phyloP scores from a whole-genome alignment of 2,329 filamentous ascomycete genomes.

The Epichloe typhina region DNA sequence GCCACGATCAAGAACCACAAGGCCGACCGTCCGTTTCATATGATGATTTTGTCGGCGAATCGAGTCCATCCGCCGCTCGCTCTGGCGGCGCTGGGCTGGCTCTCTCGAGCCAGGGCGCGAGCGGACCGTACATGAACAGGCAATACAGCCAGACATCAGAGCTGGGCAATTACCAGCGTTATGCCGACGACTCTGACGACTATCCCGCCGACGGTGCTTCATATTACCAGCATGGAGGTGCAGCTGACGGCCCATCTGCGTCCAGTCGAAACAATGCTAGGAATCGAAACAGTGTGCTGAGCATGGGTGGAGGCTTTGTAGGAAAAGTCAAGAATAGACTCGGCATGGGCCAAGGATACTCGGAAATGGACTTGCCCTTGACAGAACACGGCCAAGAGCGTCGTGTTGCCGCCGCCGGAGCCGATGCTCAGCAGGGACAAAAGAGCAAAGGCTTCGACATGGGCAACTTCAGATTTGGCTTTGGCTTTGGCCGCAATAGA shows the following conservation, averaged over 20 bases:
- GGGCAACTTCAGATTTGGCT: conserved; percentile 77
- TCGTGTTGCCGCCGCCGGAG: conserved; percentile 26
- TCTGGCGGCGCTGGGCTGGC: conserved; percentile 18
- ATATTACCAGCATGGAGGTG: conserved; percentile 66
- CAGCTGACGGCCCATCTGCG: conserved; percentile 40
- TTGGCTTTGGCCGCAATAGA: conserved; percentile 59
- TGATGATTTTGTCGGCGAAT: conserved; percentile 77
- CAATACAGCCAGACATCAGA: conserved; percentile 66
- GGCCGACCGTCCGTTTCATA: conserved; percentile 80
- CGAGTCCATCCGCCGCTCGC: conserved; percentile 30
- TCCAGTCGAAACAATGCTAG: conserved; percentile 39
- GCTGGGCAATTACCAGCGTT: conserved; percentile 77
- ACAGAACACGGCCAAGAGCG: conserved; percentile 54
- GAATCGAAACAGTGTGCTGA: conserved; percentile 79
- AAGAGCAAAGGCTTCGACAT: conserved; percentile 49
- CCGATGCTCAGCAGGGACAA: conserved; percentile 28
- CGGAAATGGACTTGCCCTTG: conserved; percentile 94
- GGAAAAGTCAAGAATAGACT: conserved; percentile 82
- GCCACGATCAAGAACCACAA: conserved; percentile 50
- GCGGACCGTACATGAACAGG: conserved; percentile 32
- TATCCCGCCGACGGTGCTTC: conserved; percentile 65
- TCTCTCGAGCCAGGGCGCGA: conserved; percentile 11
- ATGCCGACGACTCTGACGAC: conserved; percentile 79
- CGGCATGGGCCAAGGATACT: conserved; percentile 79
- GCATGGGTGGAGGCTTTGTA: conserved; percentile 73